Evolutionary conservation across 805 yeast genomes (phyloP).

Genomic region (Lachancea sp.): DNA sequence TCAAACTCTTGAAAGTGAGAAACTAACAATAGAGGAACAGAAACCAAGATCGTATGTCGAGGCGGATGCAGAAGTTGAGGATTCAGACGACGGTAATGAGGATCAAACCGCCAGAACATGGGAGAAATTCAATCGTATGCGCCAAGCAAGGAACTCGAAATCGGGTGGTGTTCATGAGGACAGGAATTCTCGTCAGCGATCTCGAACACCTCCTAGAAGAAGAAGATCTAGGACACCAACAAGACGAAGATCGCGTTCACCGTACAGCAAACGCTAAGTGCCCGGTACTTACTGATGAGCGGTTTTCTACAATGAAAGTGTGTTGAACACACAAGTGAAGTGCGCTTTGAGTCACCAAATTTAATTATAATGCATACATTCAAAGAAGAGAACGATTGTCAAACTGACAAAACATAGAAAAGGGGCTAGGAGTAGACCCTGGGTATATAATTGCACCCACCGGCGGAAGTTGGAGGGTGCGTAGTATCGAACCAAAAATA

Average conservation of each 20-base stretch:
- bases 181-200: not conserved
- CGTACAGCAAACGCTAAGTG: not conserved
- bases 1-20: conserved; percentile 34
- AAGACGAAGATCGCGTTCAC: conserved; percentile 13
- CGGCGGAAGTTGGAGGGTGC: not conserved
- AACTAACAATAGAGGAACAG: conserved; percentile 26
- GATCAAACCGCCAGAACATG: conserved; percentile 1
- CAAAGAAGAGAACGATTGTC: not conserved
- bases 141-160: not conserved
- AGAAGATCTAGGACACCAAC: conserved; percentile 7
- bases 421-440: not conserved
- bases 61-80: conserved; percentile 12
- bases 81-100: conserved; percentile 11
- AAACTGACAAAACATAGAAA: not conserved
- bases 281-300: not conserved
- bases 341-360: not conserved
- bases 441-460: not conserved
- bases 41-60: conserved; percentile 4
- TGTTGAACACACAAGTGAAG: not conserved
- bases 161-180: not conserved
- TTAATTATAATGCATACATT: conserved; percentile 2
- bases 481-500: conserved; percentile 3
- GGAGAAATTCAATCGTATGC: conserved; percentile 1
- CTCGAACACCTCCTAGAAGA: not conserved
- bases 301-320: not conserved